These are phyloP conservation scores for Eimeria zaria DNA, from an alignment of 169 alveolate genomes.

Conservation along the genomic window DNA sequence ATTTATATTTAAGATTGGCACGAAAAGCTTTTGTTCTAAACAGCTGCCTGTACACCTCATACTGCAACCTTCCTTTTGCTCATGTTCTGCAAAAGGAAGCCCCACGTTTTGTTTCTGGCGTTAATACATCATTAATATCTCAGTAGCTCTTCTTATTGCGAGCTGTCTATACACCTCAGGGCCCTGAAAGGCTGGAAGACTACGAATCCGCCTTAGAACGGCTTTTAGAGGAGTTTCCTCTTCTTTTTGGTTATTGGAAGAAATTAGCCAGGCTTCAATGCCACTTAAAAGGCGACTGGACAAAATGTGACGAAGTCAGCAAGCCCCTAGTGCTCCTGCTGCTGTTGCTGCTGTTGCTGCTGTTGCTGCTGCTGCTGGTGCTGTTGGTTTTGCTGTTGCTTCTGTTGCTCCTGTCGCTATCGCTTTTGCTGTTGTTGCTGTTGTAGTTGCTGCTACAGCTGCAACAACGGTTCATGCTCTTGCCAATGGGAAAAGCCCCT, in stretches of 20 bases:
- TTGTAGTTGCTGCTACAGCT: not conserved
- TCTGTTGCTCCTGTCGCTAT: not conserved
- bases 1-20: too few relatives aligned
- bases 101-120: too few relatives aligned
- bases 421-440: not conserved
- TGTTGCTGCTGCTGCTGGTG: not conserved
- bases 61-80: not conserved
- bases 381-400: too few relatives aligned
- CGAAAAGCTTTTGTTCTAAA: too few relatives aligned
- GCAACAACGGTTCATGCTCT: too few relatives aligned
- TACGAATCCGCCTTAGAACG: slow-evolving; percentile 74
- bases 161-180: slow-evolving; percentile 28
- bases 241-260: slow-evolving; percentile 85
- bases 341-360: slow-evolving; percentile 29
- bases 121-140: not conserved
- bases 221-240: slow-evolving; percentile 81
- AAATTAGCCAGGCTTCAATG: slow-evolving; percentile 68
- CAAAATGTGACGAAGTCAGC: slow-evolving; percentile 70
- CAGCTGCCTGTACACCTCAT: not conserved
- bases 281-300: slow-evolving; percentile 77
- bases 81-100: not conserved
- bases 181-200: slow-evolving; percentile 77
- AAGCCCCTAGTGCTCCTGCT: not conserved
- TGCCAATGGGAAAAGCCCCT: not conserved
- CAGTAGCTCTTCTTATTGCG: not conserved